Base-by-base conservation (phyloP, 1,284 basidiomycete species). In the Leccinum griseonigrum region DNA sequence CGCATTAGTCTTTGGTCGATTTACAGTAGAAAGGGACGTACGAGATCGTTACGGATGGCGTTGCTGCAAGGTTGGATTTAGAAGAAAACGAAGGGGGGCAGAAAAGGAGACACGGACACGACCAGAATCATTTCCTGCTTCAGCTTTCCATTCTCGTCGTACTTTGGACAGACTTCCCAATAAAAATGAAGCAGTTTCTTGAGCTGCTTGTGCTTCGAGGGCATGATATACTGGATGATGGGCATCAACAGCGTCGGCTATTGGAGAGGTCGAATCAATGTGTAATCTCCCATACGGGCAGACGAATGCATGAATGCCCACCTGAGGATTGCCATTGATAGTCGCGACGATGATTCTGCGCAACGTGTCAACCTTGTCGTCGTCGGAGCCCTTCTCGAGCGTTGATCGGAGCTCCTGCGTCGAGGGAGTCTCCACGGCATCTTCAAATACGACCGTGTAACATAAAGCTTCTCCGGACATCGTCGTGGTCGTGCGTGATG, bases 61-160 rank as follows among this genome's bases (percentile, higher is more conserved):
- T 98, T 98, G 71, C 94, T 95, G 71, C 38, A 59, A 26, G 52
- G 55, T 31, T 54, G 0, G 72, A 68, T 60, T 60, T 46, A 62
- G 56, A 66, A 46, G 26, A 32, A 46, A 10, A 46, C 5, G 6
- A 36, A 18, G 26, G 28, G 14, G 13, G 29, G 22, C 18, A 11
- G 50, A 32, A 54, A 31, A 51, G 18, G 31, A 50, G 38, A 29
- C 3, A 86, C 92, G 73, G 75, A 96, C 94, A 97, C 96, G 54
- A 99, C 97, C 54, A 99, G 85, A 72, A 99, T 99, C 97, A 99
- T 99, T 81, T 99, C 97, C 79, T 99, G 97, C 84, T 98, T 98
- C 70, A 99, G 80, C 79, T 98, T 98, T 60, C 97, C 97, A 66
- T 87, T 88, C 67, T 98, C 96, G 70, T 99, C 97, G 68, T 97